Evolutionary conservation across 1,284 basidiomycete genomes (phyloP).

Genomic region (Boletus sp.): DNA sequence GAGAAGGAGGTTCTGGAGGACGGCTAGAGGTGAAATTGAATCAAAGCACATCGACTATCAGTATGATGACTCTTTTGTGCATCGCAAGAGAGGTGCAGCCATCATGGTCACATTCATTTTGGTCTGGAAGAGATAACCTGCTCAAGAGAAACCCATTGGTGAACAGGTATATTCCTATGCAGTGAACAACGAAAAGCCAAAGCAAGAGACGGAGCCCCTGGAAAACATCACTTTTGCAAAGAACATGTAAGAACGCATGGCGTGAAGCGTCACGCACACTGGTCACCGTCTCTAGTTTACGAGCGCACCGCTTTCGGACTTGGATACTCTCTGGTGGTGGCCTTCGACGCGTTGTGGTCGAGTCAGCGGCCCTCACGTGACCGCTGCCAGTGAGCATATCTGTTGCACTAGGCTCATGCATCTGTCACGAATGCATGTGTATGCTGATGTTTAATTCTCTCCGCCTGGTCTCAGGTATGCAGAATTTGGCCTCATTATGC

Average conservation of each 20-base stretch:
- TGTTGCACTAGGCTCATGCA: too few species aligned
- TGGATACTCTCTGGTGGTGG: too few species aligned
- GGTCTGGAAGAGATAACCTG: conserved; percentile 69
- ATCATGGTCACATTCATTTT: conserved; percentile 45
- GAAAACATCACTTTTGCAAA: conserved; percentile 21
- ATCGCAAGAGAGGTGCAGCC: conserved; percentile 52
- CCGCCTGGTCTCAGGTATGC: not conserved
- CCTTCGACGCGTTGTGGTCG: too few species aligned
- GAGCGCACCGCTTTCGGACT: too few species aligned
- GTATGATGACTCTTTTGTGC: conserved; percentile 75
- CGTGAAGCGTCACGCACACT: too few species aligned
- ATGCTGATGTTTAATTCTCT: not conserved
- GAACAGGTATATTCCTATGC: conserved; percentile 74
- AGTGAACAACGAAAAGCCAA: conserved; percentile 58
- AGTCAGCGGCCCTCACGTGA: too few species aligned
- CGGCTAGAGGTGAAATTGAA: conserved; percentile 89
- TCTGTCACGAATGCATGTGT: too few species aligned
- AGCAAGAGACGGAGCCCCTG: conserved; percentile 40
- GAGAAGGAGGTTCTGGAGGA: conserved; percentile 56
- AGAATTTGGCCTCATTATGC: too few species aligned
- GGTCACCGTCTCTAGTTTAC: too few species aligned
- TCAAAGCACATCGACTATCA: conserved; percentile 91
- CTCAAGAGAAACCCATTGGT: conserved; percentile 86
- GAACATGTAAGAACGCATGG: too few species aligned
- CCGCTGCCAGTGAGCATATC: too few species aligned